phyloP scores from a whole-genome alignment of 176 grass and related monocot species.

The Urochloa ruziziensis region DNA sequence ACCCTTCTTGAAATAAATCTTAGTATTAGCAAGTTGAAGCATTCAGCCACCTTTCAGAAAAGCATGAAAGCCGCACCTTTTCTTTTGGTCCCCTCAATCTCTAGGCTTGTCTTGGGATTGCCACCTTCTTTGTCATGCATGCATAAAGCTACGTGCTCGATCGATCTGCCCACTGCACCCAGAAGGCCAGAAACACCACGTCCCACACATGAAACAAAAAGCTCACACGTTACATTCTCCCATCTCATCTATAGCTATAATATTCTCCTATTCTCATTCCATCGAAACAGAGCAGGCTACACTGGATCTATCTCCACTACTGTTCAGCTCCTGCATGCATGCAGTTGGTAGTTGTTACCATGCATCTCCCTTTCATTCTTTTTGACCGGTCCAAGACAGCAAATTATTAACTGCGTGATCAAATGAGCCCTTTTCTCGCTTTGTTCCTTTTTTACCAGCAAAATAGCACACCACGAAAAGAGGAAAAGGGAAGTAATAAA shows the following conservation, averaged over 20 bases:
- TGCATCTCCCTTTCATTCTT: not conserved
- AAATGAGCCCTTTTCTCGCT: slow-evolving; percentile 9
- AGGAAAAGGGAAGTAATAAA: not conserved
- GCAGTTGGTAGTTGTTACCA: not conserved
- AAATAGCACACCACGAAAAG: slow-evolving; percentile 26
- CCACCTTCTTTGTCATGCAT: slow-evolving; percentile 26
- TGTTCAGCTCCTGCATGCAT: not conserved
- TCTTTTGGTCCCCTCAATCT: slow-evolving; percentile 31
- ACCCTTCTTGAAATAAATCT: not conserved
- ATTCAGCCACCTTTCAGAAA: slow-evolving; percentile 33
- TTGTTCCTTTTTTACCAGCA: not conserved
- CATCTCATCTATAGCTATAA: not conserved
- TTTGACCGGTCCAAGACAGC: slow-evolving; percentile 46
- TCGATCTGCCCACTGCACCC: not conserved
- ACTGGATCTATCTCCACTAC: not conserved
- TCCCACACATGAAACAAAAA: slow-evolving; percentile 53
- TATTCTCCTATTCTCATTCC: slow-evolving; percentile 30
- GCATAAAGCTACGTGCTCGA: slow-evolving; percentile 36
- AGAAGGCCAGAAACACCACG: slow-evolving; percentile 15
- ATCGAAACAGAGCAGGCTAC: slow-evolving; percentile 24
- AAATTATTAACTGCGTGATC: slow-evolving; percentile 12
- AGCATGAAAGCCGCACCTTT: slow-evolving; percentile 16
- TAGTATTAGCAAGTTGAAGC: not conserved
- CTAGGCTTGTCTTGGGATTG: slow-evolving; percentile 45
- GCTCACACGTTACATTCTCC: slow-evolving; percentile 26